Evolutionary conservation across 169 alveolate genomes (phyloP).

Genomic region (Eimeria praecox): DNA sequence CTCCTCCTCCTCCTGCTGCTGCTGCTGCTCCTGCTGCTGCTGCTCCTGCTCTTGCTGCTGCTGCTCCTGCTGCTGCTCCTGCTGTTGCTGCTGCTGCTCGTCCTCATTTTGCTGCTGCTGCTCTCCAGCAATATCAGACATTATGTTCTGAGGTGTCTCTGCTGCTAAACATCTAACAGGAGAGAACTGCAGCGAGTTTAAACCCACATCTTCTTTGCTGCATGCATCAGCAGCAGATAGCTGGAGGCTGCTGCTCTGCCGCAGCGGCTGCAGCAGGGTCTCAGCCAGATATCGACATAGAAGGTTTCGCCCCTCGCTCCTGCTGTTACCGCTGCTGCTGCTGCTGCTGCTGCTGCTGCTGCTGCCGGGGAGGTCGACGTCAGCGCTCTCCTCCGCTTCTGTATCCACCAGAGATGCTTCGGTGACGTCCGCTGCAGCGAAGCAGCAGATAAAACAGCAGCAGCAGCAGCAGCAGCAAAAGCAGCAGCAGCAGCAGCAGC

Average conservation of each 20-base stretch:
- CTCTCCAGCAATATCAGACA: background rate
- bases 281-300: constrained; percentile 23
- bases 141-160: constrained; percentile 48
- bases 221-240: background rate
- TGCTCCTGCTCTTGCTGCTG: background rate
- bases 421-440: constrained; percentile 31
- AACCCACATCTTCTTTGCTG: background rate
- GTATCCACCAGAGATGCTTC: background rate
- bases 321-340: constrained; percentile 16
- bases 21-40: background rate
- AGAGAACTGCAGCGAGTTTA: background rate
- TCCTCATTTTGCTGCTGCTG: constrained; percentile 19
- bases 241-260: constrained; percentile 52
- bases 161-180: constrained; percentile 6
- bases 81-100: background rate
- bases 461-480: background rate
- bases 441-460: background rate
- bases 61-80: constrained; percentile 44
- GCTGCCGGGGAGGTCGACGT: background rate
- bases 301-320: constrained; percentile 13
- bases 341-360: constrained; percentile 23
- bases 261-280: constrained; percentile 51
- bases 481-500: constrained; percentile 9
- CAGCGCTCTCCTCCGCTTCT: background rate
- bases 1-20: background rate